Conservation (phyloP, 164 flowering plant genomes). For the Magnolia changhungtana region DNA sequence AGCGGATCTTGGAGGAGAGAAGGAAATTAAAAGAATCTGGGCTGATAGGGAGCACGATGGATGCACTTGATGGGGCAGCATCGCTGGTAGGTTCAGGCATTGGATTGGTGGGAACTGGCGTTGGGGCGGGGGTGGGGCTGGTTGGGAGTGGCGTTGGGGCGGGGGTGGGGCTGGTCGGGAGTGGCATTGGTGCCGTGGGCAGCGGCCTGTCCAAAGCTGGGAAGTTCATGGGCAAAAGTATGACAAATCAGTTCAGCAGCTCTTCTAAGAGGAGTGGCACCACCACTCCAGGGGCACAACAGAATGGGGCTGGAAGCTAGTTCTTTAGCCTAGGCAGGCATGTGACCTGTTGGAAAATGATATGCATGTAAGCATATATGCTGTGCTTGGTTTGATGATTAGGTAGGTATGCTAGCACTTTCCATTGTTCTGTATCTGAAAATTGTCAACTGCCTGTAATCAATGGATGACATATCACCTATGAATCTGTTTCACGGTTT, state of each 20-base stretch:
- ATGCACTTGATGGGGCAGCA: constrained; percentile 85
- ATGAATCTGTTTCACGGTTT: no score
- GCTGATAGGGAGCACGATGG: constrained; percentile 91
- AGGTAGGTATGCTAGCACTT: no score
- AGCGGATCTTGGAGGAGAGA: constrained; percentile 68
- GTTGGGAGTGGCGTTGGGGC: constrained; percentile 60
- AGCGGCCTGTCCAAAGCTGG: constrained; percentile 85
- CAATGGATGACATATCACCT: no score
- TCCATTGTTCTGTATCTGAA: no score
- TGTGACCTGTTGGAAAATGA: background rate
- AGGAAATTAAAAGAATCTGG: constrained; percentile 81
- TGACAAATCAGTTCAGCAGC: constrained; percentile 57
- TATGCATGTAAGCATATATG: background rate
- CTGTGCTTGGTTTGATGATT: background rate
- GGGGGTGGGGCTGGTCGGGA: constrained; percentile 52
- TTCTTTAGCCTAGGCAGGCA: background rate
- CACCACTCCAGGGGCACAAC: constrained; percentile 53
- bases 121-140: constrained; percentile 60
- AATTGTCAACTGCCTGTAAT: no score
- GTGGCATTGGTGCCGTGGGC: constrained; percentile 47
- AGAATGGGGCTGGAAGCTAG: constrained; percentile 57
- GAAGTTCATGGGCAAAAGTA: constrained; percentile 79
- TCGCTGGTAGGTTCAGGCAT: constrained; percentile 61
- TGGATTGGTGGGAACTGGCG: constrained; percentile 59
- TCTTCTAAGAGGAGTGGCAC: constrained; percentile 46